A percentile compares a stretch with the other conserved stretches of the same genome.
Evolutionary conservation across 2,329 filamentous ascomycete species (phyloP).

Genomic region (Metarhizium guizhouense): DNA sequence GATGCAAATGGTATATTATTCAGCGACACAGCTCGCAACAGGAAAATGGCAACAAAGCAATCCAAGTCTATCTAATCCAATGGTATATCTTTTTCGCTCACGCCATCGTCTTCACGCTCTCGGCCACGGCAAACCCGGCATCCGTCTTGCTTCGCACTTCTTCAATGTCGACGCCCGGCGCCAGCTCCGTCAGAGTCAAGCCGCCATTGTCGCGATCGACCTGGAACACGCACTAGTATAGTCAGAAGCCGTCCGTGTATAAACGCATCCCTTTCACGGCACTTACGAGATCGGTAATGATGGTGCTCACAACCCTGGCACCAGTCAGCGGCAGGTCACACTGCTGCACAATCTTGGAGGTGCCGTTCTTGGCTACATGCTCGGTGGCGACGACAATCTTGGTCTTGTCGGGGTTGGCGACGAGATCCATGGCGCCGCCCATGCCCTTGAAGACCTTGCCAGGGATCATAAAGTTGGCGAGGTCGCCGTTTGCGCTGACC

Average conservation of each 20-base stretch:
- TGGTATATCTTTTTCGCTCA: slow-evolving; percentile 9
- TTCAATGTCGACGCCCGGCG: slow-evolving; percentile 58
- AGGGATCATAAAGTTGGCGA: slow-evolving; percentile 87
- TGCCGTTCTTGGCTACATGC: slow-evolving; percentile 60
- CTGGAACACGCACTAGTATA: slow-evolving; percentile 55
- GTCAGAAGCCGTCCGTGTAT: slow-evolving; percentile 4
- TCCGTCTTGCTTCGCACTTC: slow-evolving; percentile 62
- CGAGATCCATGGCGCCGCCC: slow-evolving; percentile 69
- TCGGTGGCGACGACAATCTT: slow-evolving; percentile 66
- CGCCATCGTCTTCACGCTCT: slow-evolving; percentile 42
- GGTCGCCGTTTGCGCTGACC: slow-evolving; percentile 67
- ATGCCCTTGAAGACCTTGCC: slow-evolving; percentile 85
- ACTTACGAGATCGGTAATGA: slow-evolving; percentile 64
- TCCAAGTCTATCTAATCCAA: neutral
- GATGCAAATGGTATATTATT: no score
- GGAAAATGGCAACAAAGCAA: neutral
- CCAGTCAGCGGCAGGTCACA: slow-evolving; percentile 59
- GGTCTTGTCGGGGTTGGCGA: slow-evolving; percentile 61
- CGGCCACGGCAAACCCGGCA: slow-evolving; percentile 55
- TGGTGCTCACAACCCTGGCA: slow-evolving; percentile 58
- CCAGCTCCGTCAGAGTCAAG: slow-evolving; percentile 61
- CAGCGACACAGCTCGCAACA: neutral
- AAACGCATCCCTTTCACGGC: neutral
- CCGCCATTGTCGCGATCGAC: slow-evolving; percentile 54
- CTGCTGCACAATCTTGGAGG: slow-evolving; percentile 55